Percentiles rank a stretch among this genome's conserved stretches.
These are phyloP conservation scores for Nannochloropsis oceanica DNA, from an alignment of 108 stramenopile species.

Conservation along the genomic window DNA sequence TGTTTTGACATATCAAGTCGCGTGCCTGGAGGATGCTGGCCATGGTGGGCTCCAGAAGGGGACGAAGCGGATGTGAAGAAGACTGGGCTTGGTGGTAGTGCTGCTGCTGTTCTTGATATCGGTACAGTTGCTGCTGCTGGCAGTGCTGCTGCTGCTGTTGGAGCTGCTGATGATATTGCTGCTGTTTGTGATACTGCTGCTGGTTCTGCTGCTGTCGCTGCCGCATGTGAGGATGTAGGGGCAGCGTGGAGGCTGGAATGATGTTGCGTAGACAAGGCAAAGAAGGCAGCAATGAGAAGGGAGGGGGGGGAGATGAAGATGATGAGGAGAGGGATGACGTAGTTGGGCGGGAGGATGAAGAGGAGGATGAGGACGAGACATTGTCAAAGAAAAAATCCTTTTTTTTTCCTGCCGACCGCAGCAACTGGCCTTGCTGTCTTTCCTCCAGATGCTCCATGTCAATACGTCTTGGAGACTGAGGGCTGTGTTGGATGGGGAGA, in stretches of 20 bases:
- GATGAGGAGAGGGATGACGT: background rate
- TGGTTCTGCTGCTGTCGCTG: background rate
- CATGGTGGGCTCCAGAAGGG: background rate
- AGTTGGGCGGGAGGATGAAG: background rate
- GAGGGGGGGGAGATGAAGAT: background rate
- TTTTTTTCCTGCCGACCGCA: too few relatives aligned
- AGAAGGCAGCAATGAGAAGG: background rate
- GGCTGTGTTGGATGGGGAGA: too few relatives aligned
- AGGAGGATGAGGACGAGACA: background rate
- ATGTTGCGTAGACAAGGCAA: background rate
- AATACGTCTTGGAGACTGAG: too few relatives aligned
- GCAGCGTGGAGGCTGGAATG: background rate
- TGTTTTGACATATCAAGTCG: background rate
- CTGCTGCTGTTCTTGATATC: too few relatives aligned
- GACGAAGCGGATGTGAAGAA: background rate
- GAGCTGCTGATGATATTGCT: too few relatives aligned
- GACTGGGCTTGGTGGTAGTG: background rate
- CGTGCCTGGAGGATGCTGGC: background rate
- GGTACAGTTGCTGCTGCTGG: background rate
- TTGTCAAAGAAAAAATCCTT: too few relatives aligned
- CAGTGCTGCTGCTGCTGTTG: too few relatives aligned
- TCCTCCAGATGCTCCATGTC: too few relatives aligned
- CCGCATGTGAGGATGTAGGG: background rate
- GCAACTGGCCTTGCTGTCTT: too few relatives aligned
- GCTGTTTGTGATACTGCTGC: background rate